Evolutionary conservation across 306 rosid genomes (phyloP).

Genomic region (Erythrophleum fordii): DNA sequence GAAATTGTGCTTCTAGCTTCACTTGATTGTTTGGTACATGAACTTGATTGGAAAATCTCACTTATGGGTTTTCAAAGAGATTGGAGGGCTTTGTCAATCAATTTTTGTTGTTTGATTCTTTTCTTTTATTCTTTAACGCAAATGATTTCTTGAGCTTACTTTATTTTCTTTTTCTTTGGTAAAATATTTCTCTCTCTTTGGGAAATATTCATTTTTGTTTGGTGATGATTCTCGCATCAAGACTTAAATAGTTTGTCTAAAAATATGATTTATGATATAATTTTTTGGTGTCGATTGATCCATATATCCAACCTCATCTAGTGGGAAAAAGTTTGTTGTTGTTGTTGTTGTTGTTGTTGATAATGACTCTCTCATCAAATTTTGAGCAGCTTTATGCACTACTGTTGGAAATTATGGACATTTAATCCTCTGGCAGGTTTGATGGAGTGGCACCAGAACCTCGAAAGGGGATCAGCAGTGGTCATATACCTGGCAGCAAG

Average conservation of each 20-base stretch:
- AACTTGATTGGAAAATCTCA: not conserved
- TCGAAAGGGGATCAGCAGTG: slow-evolving; percentile 86
- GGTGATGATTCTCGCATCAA: not conserved
- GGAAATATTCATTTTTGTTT: not conserved
- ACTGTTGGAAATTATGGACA: slow-evolving; percentile 5
- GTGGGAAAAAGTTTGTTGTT: too few relatives aligned
- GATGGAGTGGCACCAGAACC: slow-evolving; percentile 83
- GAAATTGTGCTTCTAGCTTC: not conserved
- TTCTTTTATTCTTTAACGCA: not conserved
- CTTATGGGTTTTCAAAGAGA: not conserved
- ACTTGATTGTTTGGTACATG: not conserved
- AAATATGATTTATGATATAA: too few relatives aligned
- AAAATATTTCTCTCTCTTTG: not conserved
- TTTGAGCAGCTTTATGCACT: too few relatives aligned
- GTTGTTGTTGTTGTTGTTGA: too few relatives aligned
- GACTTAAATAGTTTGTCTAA: too few relatives aligned
- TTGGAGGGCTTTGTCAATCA: not conserved
- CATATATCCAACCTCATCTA: too few relatives aligned
- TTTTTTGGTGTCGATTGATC: too few relatives aligned
- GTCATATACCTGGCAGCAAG: slow-evolving; percentile 91
- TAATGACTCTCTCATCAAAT: too few relatives aligned
- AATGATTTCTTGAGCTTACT: not conserved
- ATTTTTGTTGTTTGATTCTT: not conserved
- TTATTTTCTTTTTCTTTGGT: not conserved
- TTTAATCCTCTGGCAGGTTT: slow-evolving; percentile 61